These are phyloP conservation scores for Tieghemostelium lacteum DNA, from an alignment of 78 protist species.

Conservation along the genomic window DNA sequence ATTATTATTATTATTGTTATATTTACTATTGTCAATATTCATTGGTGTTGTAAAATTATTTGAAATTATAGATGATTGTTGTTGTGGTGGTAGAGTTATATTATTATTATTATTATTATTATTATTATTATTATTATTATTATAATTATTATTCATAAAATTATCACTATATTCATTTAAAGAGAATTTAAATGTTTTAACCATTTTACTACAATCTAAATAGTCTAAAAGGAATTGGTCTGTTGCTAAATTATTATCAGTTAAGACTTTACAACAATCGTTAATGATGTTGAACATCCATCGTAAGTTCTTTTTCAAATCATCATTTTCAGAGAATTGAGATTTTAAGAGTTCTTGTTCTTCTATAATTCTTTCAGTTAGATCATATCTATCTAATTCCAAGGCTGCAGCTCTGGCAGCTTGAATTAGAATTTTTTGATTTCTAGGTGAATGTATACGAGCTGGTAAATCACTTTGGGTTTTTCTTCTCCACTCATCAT, in stretches of 20 bases:
- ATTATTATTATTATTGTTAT: no score
- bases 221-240: constrained; percentile 31
- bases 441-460: neutral
- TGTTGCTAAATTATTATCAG: constrained; percentile 22
- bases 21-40: neutral
- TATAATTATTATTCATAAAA: neutral
- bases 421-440: constrained; percentile 54
- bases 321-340: neutral
- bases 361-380: constrained; percentile 20
- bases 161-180: neutral
- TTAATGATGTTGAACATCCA: constrained; percentile 24
- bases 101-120: constrained; percentile 14
- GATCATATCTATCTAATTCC: constrained; percentile 55
- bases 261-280: constrained; percentile 5
- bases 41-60: no score
- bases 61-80: neutral
- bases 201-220: constrained; percentile 6
- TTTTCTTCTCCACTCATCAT: constrained; percentile 68
- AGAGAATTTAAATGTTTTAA: neutral
- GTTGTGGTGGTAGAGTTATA: neutral
- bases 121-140: constrained; percentile 7
- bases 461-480: constrained; percentile 27
- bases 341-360: neutral
- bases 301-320: neutral
- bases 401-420: constrained; percentile 64